Evolutionary conservation across 108 stramenopile species (phyloP).

Genomic region (Cylindrotheca closterium): DNA sequence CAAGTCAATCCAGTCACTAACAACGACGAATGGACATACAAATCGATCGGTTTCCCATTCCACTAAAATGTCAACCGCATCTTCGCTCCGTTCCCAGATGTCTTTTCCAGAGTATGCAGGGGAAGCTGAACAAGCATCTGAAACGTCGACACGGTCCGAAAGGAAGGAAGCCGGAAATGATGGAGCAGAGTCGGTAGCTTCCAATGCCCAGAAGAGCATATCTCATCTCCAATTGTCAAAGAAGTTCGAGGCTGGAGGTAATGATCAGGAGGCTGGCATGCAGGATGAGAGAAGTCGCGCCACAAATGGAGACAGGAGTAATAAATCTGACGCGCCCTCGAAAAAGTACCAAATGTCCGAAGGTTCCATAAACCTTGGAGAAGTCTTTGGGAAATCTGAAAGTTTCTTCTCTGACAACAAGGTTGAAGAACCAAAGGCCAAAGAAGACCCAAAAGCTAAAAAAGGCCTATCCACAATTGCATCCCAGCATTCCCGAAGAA

Average conservation of each 20-base stretch:
- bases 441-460: neutral
- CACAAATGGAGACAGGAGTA: neutral
- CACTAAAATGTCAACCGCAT: neutral
- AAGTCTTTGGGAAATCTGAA: slow-evolving; percentile 36
- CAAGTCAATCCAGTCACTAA: too few relatives aligned
- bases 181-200: too few relatives aligned
- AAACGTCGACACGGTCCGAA: too few relatives aligned
- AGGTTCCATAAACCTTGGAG: slow-evolving; percentile 28
- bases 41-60: neutral
- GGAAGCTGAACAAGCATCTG: too few relatives aligned
- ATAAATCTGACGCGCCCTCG: neutral
- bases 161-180: too few relatives aligned
- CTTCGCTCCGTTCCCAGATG: neutral
- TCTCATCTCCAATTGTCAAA: neutral
- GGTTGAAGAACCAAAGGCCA: too few relatives aligned
- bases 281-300: neutral
- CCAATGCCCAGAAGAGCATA: too few relatives aligned
- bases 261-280: neutral
- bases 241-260: neutral
- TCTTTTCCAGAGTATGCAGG: too few relatives aligned
- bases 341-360: slow-evolving; percentile 3
- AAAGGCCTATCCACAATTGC: neutral
- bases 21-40: too few relatives aligned
- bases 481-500: too few relatives aligned
- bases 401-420: slow-evolving; percentile 15